Evolutionary conservation across 1,284 basidiomycete species (phyloP).

Genomic region (Tilletia horrida): DNA sequence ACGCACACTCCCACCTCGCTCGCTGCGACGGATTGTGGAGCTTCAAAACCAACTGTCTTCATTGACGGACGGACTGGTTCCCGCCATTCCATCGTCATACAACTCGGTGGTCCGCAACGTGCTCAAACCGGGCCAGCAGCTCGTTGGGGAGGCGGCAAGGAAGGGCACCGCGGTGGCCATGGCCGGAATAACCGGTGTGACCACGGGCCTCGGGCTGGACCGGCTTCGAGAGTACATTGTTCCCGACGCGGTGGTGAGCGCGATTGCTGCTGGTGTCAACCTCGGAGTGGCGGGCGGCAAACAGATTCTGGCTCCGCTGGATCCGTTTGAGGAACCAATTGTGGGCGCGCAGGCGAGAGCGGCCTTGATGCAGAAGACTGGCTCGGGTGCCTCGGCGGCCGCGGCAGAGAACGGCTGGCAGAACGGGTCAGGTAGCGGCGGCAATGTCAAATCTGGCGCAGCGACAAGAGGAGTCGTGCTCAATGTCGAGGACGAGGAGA

Average conservation of each 20-base stretch:
- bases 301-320: slow-evolving; percentile 42
- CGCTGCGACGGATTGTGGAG: slow-evolving; percentile 45
- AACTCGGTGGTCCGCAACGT: slow-evolving; percentile 17
- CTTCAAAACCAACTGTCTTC: slow-evolving; percentile 37
- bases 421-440: too few species aligned
- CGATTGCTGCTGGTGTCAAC: slow-evolving; percentile 45
- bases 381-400: not conserved
- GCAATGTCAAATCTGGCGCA: not conserved
- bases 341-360: slow-evolving; percentile 13
- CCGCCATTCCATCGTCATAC: slow-evolving; percentile 25
- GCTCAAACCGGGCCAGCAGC: slow-evolving; percentile 16
- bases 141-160: slow-evolving; percentile 6
- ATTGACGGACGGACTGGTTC: slow-evolving; percentile 25
- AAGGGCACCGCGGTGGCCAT: slow-evolving; percentile 15
- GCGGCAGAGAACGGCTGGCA: not conserved
- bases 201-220: slow-evolving; percentile 33
- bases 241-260: slow-evolving; percentile 50
- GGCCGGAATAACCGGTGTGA: slow-evolving; percentile 15
- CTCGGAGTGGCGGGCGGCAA: slow-evolving; percentile 43
- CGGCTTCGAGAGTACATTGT: slow-evolving; percentile 46
- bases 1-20: slow-evolving; percentile 41
- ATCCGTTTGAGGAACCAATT: slow-evolving; percentile 41
- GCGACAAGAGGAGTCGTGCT: not conserved
- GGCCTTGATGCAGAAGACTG: not conserved
- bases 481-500: slow-evolving; percentile 35